Conservation (phyloP, 2,329 filamentous ascomycete species). For the Scytalidium lignicola region DNA sequence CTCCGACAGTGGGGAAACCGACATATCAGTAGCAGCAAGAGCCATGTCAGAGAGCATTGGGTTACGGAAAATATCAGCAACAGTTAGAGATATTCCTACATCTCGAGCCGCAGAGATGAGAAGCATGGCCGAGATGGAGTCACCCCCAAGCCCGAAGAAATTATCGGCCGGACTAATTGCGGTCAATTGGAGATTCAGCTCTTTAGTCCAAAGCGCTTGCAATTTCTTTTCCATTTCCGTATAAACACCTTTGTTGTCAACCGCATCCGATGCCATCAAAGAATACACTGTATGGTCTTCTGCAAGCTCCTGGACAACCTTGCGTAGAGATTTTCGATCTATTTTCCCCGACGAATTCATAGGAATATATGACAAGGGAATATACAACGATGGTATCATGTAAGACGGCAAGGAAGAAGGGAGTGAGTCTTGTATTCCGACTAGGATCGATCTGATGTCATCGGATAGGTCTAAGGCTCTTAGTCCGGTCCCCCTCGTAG, state of each 20-base stretch:
- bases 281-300: too few relatives aligned
- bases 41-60: constrained; percentile 7
- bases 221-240: constrained; percentile 3
- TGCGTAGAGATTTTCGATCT: constrained; percentile 16
- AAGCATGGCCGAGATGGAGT: constrained; percentile 31
- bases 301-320: too few relatives aligned
- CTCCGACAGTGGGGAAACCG: too few relatives aligned
- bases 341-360: constrained; percentile 9
- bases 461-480: too few relatives aligned
- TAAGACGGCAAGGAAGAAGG: too few relatives aligned
- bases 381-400: constrained; percentile 8
- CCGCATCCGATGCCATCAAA: too few relatives aligned
- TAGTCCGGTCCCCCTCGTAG: too few relatives aligned
- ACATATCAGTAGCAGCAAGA: too few relatives aligned
- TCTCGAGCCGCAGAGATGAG: constrained; percentile 32
- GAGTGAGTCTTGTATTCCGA: too few relatives aligned
- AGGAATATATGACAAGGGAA: too few relatives aligned
- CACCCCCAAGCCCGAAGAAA: constrained; percentile 31
- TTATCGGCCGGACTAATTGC: constrained; percentile 19
- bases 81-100: constrained; percentile 27
- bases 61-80: constrained; percentile 35
- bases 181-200: background rate
- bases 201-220: constrained; percentile 1
- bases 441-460: too few relatives aligned
- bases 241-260: too few relatives aligned